Percentiles rank a stretch among this genome's conserved stretches.
Conservation (phyloP, 2,329 filamentous ascomycete genomes). For the Stagonosporopsis tanaceti region DNA sequence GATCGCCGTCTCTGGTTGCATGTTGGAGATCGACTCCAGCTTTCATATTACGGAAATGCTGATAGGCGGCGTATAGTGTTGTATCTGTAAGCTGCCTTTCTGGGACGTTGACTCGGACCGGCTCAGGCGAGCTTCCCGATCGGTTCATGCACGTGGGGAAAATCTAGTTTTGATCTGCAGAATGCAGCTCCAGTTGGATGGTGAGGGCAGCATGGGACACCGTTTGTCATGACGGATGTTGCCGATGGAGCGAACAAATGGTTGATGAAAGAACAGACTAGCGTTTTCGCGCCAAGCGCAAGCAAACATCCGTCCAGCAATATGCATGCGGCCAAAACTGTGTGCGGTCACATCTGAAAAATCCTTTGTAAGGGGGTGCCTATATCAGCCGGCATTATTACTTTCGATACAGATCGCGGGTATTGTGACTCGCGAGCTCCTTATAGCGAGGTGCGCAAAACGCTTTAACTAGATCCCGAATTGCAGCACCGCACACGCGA, state of each 20-base stretch:
- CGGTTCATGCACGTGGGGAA: conserved; percentile 7
- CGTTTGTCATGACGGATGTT: conserved; percentile 1
- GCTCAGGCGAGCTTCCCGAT: conserved; percentile 9
- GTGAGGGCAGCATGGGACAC: conserved; percentile 4
- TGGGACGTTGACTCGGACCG: conserved; percentile 4
- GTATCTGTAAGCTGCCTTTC: conserved; percentile 13
- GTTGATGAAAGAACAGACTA: conserved; percentile 4
- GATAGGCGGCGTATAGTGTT: conserved; percentile 18
- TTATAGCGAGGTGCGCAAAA: conserved; percentile 5
- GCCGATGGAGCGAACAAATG: conserved; percentile 2
- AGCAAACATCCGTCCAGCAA: neutral
- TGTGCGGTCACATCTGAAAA: neutral
- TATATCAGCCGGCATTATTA: neutral
- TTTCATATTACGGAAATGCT: conserved; percentile 7
- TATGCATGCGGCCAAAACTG: neutral
- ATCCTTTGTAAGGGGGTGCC: conserved; percentile 2
- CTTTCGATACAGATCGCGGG: conserved; percentile 3
- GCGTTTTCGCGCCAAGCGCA: neutral
- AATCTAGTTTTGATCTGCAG: conserved; percentile 8
- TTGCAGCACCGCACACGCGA: neutral
- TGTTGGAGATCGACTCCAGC: neutral
- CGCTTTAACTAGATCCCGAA: conserved; percentile 3
- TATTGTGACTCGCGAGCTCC: conserved; percentile 2
- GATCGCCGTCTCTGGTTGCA: neutral
- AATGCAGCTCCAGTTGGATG: conserved; percentile 6